phyloP scores from a whole-genome alignment of 1,139 yeast species.

The Sugiyamaella novakii region DNA sequence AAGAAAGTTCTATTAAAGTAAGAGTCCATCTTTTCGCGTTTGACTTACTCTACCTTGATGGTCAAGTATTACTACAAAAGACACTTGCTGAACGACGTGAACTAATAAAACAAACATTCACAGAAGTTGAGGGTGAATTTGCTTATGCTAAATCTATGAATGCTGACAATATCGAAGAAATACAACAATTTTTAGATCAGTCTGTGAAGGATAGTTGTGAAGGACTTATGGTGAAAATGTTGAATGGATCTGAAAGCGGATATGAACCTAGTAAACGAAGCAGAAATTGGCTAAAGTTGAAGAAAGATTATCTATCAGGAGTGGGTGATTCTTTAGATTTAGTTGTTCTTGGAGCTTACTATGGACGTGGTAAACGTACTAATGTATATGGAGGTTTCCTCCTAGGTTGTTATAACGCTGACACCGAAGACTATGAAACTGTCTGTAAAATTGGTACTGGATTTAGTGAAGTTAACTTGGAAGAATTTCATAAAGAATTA shows the following conservation, averaged over 20 bases:
- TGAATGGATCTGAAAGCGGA: slow-evolving; percentile 75
- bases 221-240: slow-evolving; percentile 92
- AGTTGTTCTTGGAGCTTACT: slow-evolving; percentile 92
- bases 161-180: slow-evolving; percentile 67
- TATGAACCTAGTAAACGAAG: slow-evolving; percentile 96
- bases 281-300: slow-evolving; percentile 91
- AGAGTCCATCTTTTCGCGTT: slow-evolving; percentile 91
- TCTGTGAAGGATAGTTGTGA: slow-evolving; percentile 91
- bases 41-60: slow-evolving; percentile 76
- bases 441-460: slow-evolving; percentile 98
- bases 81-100: slow-evolving; percentile 71
- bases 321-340: slow-evolving; percentile 95
- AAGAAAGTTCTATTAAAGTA: slow-evolving; percentile 82
- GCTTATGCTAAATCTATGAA: slow-evolving; percentile 77
- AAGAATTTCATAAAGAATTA: slow-evolving; percentile 58
- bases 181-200: slow-evolving; percentile 84
- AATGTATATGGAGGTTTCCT: slow-evolving; percentile 94
- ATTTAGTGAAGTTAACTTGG: slow-evolving; percentile 81
- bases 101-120: slow-evolving; percentile 57
- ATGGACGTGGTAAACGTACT: slow-evolving; percentile 93
- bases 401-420: slow-evolving; percentile 85
- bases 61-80: slow-evolving; percentile 66
- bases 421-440: slow-evolving; percentile 89
- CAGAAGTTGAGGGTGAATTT: slow-evolving; percentile 72
- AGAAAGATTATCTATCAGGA: slow-evolving; percentile 81